A percentile compares a stretch with the other conserved stretches of the same genome.
These are phyloP conservation scores for Vigna angularis DNA, from an alignment of 306 rosid species.

Conservation along the genomic window DNA sequence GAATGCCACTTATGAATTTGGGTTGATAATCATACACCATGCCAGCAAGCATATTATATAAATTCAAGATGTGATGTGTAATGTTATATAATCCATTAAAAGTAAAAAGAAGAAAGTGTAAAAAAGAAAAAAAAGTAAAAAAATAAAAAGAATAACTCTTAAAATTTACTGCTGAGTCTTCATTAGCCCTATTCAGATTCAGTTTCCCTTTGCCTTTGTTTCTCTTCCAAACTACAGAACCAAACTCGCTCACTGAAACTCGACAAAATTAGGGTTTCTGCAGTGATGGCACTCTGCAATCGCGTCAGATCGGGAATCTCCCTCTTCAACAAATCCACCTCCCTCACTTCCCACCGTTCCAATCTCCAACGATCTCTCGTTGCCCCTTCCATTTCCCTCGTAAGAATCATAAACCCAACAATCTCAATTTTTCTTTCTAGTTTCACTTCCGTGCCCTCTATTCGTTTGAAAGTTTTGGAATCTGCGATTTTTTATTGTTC, in stretches of 20 bases:
- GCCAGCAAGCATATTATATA: no score
- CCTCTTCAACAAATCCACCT: slow-evolving; percentile 51
- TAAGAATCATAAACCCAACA: slow-evolving; percentile 4
- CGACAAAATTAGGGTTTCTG: slow-evolving; percentile 59
- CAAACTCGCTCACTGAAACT: slow-evolving; percentile 17
- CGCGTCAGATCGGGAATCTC: slow-evolving; percentile 74
- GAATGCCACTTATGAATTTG: no score
- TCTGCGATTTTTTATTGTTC: background rate
- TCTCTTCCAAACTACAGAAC: background rate
- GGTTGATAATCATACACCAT: no score
- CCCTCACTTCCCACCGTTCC: slow-evolving; percentile 56
- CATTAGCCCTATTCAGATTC: slow-evolving; percentile 5
- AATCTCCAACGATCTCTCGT: slow-evolving; percentile 51
- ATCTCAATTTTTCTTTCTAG: background rate
- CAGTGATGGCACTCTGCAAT: slow-evolving; percentile 62
- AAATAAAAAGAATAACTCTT: background rate
- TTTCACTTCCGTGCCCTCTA: background rate
- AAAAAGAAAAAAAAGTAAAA: background rate
- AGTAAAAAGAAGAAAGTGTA: background rate
- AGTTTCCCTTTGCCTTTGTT: background rate
- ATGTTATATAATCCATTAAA: no score
- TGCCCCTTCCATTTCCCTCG: slow-evolving; percentile 57
- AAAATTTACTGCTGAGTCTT: background rate
- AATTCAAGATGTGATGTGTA: no score
- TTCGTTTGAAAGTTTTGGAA: background rate